Evolutionary conservation across 169 alveolate species (phyloP).

Genomic region (Perkinsus olseni): DNA sequence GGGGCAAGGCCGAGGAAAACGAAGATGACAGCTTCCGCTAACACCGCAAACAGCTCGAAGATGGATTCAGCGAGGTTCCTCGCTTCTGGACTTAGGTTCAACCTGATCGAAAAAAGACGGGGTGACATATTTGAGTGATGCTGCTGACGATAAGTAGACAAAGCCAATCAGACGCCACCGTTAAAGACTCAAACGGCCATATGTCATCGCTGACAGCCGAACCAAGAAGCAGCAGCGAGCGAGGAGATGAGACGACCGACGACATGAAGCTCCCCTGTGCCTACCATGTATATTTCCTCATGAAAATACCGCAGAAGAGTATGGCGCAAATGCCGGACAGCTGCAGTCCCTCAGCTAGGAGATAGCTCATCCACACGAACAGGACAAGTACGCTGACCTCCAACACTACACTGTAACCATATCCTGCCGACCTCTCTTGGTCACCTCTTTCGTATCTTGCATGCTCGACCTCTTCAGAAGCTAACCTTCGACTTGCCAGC

Average conservation of each 20-base stretch:
- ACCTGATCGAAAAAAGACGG: background rate
- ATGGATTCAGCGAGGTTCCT: background rate
- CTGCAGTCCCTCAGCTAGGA: constrained; percentile 24
- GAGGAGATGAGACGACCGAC: too few species aligned
- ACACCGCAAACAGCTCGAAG: constrained; percentile 20
- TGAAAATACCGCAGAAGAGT: constrained; percentile 33
- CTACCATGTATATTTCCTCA: constrained; percentile 28
- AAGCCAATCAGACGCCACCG: too few species aligned
- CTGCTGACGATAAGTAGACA: too few species aligned
- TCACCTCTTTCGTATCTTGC: background rate
- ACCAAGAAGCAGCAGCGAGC: too few species aligned
- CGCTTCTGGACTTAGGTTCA: background rate
- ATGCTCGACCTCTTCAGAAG: background rate
- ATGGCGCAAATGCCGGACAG: constrained; percentile 34
- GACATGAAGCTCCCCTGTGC: too few species aligned
- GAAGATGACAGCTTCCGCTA: constrained; percentile 28
- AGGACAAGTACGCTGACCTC: constrained; percentile 31
- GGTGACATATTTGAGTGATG: too few species aligned
- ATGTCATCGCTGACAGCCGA: too few species aligned
- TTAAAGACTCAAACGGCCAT: too few species aligned
- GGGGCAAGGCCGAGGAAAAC: constrained; percentile 34
- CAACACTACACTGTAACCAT: background rate
- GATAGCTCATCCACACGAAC: constrained; percentile 33
- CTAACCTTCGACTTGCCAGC: background rate
- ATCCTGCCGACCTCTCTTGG: background rate